A percentile compares a stretch with the other conserved stretches of the same genome.
phyloP scores from a whole-genome alignment of 495 filamentous ascomycete species.

The Neurospora sp. region DNA sequence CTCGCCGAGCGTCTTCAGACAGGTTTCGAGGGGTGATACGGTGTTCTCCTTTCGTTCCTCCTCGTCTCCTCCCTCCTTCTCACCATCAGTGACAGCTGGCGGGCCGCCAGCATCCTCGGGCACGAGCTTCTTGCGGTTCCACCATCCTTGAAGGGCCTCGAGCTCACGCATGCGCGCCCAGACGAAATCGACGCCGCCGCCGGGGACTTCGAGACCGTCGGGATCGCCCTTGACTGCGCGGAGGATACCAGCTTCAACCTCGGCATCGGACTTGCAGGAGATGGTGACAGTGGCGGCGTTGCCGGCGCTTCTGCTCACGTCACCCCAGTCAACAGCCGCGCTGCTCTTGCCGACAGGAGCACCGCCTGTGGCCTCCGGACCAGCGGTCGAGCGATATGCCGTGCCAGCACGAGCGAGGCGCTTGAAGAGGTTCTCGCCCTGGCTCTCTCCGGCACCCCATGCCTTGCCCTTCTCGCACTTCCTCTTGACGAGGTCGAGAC shows the following conservation, averaged over 20 bases:
- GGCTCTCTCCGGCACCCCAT: slow-evolving; percentile 69
- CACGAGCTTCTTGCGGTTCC: slow-evolving; percentile 46
- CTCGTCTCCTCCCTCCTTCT: background rate
- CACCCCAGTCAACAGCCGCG: slow-evolving; percentile 84
- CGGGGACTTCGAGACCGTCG: slow-evolving; percentile 50
- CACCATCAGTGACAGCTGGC: slow-evolving; percentile 4
- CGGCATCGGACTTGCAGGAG: slow-evolving; percentile 63
- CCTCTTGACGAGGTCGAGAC: slow-evolving; percentile 83
- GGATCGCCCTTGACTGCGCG: slow-evolving; percentile 59
- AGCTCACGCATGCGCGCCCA: slow-evolving; percentile 84
- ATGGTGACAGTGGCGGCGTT: slow-evolving; percentile 61
- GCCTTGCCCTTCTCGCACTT: slow-evolving; percentile 85
- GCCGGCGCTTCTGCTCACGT: slow-evolving; percentile 63
- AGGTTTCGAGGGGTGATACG: slow-evolving; percentile 38
- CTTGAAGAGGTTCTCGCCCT: slow-evolving; percentile 78
- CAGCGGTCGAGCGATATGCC: slow-evolving; percentile 42
- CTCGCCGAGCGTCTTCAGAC: slow-evolving; percentile 33
- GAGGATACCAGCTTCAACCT: slow-evolving; percentile 60
- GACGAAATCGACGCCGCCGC: slow-evolving; percentile 71
- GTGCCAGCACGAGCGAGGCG: slow-evolving; percentile 53
- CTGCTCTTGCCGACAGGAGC: slow-evolving; percentile 51
- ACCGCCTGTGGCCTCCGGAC: slow-evolving; percentile 35
- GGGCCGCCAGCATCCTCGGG: slow-evolving; percentile 7
- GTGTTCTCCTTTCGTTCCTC: slow-evolving; percentile 6
- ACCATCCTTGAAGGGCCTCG: slow-evolving; percentile 75